Evolutionary conservation across 495 filamentous ascomycete genomes (phyloP), one percentile per base, ranked within the genome.

Genomic region (Podospora anserina): DNA sequence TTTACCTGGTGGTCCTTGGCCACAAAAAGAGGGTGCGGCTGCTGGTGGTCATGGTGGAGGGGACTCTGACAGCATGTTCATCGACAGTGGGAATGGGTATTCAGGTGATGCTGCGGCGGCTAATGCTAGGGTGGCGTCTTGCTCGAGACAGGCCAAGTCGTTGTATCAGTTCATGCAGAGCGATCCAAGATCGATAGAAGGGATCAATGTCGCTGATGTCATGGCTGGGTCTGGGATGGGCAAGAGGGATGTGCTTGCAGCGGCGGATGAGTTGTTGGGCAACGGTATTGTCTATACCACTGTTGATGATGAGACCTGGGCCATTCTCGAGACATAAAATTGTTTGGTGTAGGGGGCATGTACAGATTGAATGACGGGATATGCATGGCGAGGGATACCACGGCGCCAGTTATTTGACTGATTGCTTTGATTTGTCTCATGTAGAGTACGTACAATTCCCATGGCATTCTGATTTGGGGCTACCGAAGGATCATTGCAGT

Each of bases 251-350:
- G 90, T 97, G 20, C 74, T 85, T 61, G 86, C 84, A 60, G 96
- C 89, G 44, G 88, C 89, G 9, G 90, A 95, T 67, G 93, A 97
- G 79, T 75, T 98, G 75, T 71, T 94, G 55, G 81, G 76, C 6
- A 75, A 86, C 26, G 92, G 93, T 60, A 71, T 92, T 74, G 91
- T 96, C 63, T 99, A 92, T 78, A 92, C 93, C 63, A 99, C 96
- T 13, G 82, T 94, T 28, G 93, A 98, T 81, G 95, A 99, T 68
- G 84, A 86, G 77, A 93, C 91, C 0, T 93, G 89, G 86, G 89
- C 89, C 30, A 79, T 92, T 68, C 79, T 93, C 44, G 89, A 92
- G 63, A 26, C 7, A n/a, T 19, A 53, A 15, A 2, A 44, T 62
- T 15, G 13, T 27, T 55, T 61, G 59, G 26, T 32, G 30, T 32